These are phyloP conservation scores for Haplosporangium sp. DNA, from an alignment of 371 early-diverging fungal genomes.

Conservation along the genomic window DNA sequence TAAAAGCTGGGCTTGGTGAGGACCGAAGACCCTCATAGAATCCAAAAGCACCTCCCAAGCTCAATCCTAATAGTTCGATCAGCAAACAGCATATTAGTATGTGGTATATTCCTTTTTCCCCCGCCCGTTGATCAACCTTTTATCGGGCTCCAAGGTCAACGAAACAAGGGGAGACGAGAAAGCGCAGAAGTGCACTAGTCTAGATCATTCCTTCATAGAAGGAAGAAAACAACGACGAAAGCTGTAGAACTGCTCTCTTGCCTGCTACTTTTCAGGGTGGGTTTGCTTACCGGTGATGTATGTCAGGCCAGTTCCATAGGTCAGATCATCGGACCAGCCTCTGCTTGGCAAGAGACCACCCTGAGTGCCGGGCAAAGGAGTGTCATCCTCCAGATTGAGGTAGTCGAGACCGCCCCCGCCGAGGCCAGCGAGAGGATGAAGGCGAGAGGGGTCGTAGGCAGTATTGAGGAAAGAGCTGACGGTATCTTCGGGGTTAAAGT, in stretches of 20 bases:
- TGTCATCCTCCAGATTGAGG: conserved; percentile 66
- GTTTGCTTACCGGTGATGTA: conserved; percentile 74
- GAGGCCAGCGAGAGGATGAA: conserved; percentile 69
- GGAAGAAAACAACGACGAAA: too few species aligned
- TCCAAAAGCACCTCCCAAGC: conserved; percentile 86
- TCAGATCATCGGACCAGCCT: conserved; percentile 86
- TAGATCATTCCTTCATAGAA: too few species aligned
- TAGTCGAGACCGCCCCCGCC: conserved; percentile 64
- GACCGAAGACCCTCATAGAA: conserved; percentile 81
- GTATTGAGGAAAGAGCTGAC: conserved; percentile 67
- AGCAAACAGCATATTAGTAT: not conserved
- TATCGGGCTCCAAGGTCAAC: too few species aligned
- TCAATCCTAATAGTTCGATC: conserved; percentile 57
- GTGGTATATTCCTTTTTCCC: not conserved
- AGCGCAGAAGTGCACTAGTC: too few species aligned
- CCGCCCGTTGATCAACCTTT: too few species aligned
- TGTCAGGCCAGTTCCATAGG: conserved; percentile 88
- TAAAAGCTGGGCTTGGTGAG: conserved; percentile 68
- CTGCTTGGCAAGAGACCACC: conserved; percentile 80
- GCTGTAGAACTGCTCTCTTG: not conserved
- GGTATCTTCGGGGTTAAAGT: conserved; percentile 62
- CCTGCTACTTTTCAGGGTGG: not conserved
- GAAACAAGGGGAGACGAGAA: too few species aligned
- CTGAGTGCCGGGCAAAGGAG: conserved; percentile 30
- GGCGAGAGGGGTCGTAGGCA: conserved; percentile 61